Percentiles rank a stretch among this genome's conserved stretches.
Conservation (phyloP, 2,329 filamentous ascomycete genomes). For the Ophiostoma montium region DNA sequence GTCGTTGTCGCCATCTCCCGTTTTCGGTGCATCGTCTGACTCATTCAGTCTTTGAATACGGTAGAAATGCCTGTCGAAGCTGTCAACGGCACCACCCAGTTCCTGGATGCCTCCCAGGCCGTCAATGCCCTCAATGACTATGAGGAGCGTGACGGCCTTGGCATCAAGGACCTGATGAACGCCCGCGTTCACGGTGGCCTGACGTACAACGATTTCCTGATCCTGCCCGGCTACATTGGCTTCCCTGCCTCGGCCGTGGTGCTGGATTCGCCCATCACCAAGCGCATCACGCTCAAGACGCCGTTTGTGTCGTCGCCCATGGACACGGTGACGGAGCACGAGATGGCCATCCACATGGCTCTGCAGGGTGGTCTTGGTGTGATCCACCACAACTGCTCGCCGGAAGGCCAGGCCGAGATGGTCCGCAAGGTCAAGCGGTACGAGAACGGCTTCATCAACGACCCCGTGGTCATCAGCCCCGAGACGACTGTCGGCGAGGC, state of each 20-base stretch:
- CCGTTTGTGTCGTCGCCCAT: constrained; percentile 96
- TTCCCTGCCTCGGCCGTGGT: constrained; percentile 82
- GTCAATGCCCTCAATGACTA: constrained; percentile 74
- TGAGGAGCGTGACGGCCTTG: constrained; percentile 67
- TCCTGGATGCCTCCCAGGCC: constrained; percentile 62
- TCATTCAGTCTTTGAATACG: background rate
- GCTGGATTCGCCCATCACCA: constrained; percentile 86
- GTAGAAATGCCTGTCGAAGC: constrained; percentile 49
- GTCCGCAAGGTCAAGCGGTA: constrained; percentile 97
- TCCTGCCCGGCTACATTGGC: constrained; percentile 95
- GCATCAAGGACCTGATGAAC: constrained; percentile 76
- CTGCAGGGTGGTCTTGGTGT: constrained; percentile 80
- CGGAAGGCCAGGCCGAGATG: constrained; percentile 96
- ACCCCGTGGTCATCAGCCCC: constrained; percentile 82
- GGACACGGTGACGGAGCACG: constrained; percentile 98
- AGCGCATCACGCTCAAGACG: constrained; percentile 89
- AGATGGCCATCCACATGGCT: constrained; percentile 98
- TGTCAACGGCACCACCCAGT: constrained; percentile 38
- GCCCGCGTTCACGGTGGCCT: constrained; percentile 83
- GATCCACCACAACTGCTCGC: constrained; percentile 99
- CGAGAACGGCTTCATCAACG: constrained; percentile 97
- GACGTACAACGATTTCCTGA: constrained; percentile 97
- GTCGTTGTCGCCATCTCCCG: background rate
- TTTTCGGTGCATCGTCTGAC: background rate
- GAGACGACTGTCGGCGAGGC: constrained; percentile 83